Conservation (phyloP, 805 yeast genomes). For the Diddensiella caesifluorescens region DNA sequence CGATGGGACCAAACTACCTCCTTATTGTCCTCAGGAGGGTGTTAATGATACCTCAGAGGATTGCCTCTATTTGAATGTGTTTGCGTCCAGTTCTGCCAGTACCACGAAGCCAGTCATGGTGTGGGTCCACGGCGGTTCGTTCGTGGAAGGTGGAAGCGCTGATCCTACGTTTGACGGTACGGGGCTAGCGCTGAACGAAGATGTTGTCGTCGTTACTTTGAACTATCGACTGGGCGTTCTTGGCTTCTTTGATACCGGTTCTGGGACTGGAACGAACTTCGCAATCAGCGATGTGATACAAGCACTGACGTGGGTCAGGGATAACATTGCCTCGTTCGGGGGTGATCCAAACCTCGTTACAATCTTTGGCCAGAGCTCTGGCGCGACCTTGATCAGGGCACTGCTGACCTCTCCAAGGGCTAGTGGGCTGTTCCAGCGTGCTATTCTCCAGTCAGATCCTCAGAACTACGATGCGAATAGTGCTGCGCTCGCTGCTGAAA, state of each 20-base stretch:
- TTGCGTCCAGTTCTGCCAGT: conserved; percentile 20
- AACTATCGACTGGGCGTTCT: conserved; percentile 35
- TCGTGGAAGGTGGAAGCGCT: conserved; percentile 30
- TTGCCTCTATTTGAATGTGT: conserved; percentile 31
- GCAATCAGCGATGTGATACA: conserved; percentile 36
- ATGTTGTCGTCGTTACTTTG: conserved; percentile 28
- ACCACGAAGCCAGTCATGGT: conserved; percentile 25
- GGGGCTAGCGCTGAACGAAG: conserved; percentile 18
- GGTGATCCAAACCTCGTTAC: conserved; percentile 36
- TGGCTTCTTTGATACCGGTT: conserved; percentile 34
- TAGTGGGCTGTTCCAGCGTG: conserved; percentile 18
- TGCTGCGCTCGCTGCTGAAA: conserved; percentile 10
- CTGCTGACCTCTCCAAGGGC: conserved; percentile 17
- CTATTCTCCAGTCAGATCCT: conserved; percentile 27
- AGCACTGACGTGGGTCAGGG: conserved; percentile 35
- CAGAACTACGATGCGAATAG: conserved; percentile 14
- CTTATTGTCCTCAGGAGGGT: conserved; percentile 26
- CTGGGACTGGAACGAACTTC: conserved; percentile 28
- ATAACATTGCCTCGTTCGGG: conserved; percentile 35
- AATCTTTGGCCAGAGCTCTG: conserved; percentile 38
- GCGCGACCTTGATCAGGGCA: conserved; percentile 28
- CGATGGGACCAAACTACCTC: conserved; percentile 24
- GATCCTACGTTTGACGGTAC: conserved; percentile 26
- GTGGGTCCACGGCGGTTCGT: conserved; percentile 39
- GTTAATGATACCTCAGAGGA: conserved; percentile 23